phyloP scores from a whole-genome alignment of 257 asterid genomes.

The Thymus quinquecostatus region DNA sequence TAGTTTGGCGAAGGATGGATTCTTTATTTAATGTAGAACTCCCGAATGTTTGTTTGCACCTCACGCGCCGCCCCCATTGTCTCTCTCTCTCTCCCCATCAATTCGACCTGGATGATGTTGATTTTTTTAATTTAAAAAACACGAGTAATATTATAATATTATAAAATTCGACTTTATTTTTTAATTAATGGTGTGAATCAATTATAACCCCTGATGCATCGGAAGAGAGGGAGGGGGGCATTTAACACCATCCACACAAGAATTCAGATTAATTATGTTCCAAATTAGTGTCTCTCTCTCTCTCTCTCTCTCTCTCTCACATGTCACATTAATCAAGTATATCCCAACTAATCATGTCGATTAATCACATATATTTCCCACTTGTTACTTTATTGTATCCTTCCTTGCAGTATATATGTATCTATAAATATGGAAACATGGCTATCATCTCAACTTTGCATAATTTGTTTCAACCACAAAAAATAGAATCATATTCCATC shows the following conservation, averaged over 20 bases:
- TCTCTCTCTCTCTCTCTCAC: background rate
- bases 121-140: background rate
- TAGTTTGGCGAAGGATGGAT: background rate
- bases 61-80: background rate
- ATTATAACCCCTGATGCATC: background rate
- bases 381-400: too few relatives aligned
- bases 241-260: background rate
- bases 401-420: background rate
- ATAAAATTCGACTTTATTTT: too few relatives aligned
- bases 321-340: background rate
- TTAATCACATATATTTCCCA: background rate
- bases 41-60: background rate
- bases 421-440: background rate
- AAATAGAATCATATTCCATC: slow-evolving; percentile 51
- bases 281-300: background rate
- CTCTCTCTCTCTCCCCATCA: slow-evolving; percentile 4
- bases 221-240: background rate
- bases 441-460: slow-evolving; percentile 44
- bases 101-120: background rate
- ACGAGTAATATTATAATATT: too few relatives aligned
- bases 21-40: background rate
- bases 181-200: background rate
- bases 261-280: background rate
- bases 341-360: slow-evolving; percentile 6
- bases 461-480: slow-evolving; percentile 43